These are phyloP conservation scores for Lolium multiflorum DNA, from an alignment of 176 grass and related monocot species.

Conservation along the genomic window DNA sequence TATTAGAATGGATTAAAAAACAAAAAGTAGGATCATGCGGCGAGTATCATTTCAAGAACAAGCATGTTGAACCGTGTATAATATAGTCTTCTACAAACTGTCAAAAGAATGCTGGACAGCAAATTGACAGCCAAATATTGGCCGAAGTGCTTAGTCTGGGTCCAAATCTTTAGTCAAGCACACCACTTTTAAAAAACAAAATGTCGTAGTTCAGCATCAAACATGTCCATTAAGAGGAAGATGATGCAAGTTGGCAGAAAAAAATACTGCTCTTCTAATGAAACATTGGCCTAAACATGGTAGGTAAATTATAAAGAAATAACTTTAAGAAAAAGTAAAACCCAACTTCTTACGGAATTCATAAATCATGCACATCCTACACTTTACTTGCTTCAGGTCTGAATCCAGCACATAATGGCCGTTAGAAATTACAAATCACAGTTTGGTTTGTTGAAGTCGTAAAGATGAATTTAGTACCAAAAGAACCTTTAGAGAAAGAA, in stretches of 20 bases:
- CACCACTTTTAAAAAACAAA: not conserved
- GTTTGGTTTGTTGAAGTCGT: constrained; percentile 5
- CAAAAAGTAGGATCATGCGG: constrained; percentile 25
- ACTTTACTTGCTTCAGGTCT: constrained; percentile 5
- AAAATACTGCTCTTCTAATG: constrained; percentile 19
- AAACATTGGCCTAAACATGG: constrained; percentile 16
- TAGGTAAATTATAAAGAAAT: constrained; percentile 12
- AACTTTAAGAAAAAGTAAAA: not conserved
- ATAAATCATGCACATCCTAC: constrained; percentile 1
- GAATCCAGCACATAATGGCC: constrained; percentile 14
- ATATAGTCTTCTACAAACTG: not conserved
- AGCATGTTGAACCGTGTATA: constrained; percentile 9
- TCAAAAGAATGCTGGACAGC: not conserved
- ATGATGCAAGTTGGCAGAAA: constrained; percentile 16
- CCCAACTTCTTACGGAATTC: constrained; percentile 9
- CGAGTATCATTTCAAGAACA: constrained; percentile 1
- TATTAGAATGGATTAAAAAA: constrained; percentile 26
- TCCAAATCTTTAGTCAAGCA: not conserved
- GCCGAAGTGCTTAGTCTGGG: not conserved
- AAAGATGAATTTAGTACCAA: constrained; percentile 1
- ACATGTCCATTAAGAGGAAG: constrained; percentile 33
- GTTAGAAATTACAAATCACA: not conserved
- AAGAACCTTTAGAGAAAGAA: constrained; percentile 9
- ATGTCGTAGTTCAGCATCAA: constrained; percentile 22
- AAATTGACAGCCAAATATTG: constrained; percentile 29